Conservation (phyloP, 1,284 basidiomycete genomes). For the Bjerkandera adusta region DNA sequence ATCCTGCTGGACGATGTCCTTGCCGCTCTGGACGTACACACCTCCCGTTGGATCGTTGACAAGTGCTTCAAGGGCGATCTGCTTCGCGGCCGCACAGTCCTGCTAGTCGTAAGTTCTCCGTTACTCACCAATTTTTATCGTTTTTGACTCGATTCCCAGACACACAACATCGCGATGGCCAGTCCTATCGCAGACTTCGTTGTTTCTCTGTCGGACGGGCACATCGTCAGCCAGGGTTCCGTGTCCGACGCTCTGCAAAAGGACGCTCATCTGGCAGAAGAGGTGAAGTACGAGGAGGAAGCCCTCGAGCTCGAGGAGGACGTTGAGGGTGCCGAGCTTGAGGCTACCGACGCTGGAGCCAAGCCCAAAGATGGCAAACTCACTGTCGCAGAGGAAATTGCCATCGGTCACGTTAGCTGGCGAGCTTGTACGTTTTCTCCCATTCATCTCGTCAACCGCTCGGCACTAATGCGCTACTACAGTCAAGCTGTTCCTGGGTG, state of each 20-base stretch:
- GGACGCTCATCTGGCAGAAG: conserved; percentile 30
- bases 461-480: neutral
- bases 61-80: conserved; percentile 70
- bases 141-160: conserved; percentile 37
- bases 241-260: conserved; percentile 38
- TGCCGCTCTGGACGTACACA: conserved; percentile 57
- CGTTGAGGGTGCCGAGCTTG: conserved; percentile 35
- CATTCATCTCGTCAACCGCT: neutral
- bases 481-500: conserved; percentile 8
- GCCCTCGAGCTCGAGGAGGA: conserved; percentile 36
- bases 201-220: conserved; percentile 53
- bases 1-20: conserved; percentile 66
- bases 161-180: conserved; percentile 45
- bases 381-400: conserved; percentile 53
- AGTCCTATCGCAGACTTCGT: conserved; percentile 59
- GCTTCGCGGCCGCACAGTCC: conserved; percentile 61
- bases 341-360: conserved; percentile 29
- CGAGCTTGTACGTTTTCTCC: conserved; percentile 27
- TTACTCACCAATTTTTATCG: conserved; percentile 12
- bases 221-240: conserved; percentile 40
- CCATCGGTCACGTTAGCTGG: conserved; percentile 48
- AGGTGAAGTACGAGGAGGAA: conserved; percentile 35
- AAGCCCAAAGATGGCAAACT: conserved; percentile 39
- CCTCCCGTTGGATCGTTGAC: conserved; percentile 74
- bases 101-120: conserved; percentile 56